Conservation (phyloP, 176 grass and related monocot genomes). For the Tillandsia fasciculata region DNA sequence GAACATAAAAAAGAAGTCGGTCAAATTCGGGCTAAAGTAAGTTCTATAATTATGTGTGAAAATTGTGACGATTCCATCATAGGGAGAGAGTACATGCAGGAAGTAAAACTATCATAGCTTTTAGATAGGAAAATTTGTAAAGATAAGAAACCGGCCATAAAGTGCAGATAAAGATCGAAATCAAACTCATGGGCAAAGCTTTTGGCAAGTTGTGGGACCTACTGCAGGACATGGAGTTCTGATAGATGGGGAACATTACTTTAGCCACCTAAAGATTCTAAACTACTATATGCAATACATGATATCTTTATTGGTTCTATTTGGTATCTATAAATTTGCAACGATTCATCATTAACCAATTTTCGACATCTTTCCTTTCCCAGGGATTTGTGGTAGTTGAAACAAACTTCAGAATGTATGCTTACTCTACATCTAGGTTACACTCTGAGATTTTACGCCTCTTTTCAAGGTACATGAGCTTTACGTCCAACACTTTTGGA, state of each 20-base stretch:
- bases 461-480: constrained; percentile 63
- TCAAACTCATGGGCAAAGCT: background rate
- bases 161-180: background rate
- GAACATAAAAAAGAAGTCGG: no score
- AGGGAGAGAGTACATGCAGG: no score
- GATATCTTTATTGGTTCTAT: no score
- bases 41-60: no score
- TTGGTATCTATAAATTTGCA: background rate
- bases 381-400: constrained; percentile 96
- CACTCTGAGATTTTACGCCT: constrained; percentile 89
- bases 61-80: no score
- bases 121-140: no score
- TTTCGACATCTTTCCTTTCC: constrained; percentile 9
- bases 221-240: background rate
- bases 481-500: constrained; percentile 13
- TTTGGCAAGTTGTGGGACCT: background rate
- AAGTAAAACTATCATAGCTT: no score
- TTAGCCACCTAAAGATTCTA: background rate
- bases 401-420: constrained; percentile 93
- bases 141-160: background rate
- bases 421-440: constrained; percentile 78
- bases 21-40: no score
- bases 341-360: background rate
- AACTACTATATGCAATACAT: no score
- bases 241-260: background rate